Conservation (phyloP, 192 early-diverging fungal genomes). For the Martensiomyces pterosporus region DNA sequence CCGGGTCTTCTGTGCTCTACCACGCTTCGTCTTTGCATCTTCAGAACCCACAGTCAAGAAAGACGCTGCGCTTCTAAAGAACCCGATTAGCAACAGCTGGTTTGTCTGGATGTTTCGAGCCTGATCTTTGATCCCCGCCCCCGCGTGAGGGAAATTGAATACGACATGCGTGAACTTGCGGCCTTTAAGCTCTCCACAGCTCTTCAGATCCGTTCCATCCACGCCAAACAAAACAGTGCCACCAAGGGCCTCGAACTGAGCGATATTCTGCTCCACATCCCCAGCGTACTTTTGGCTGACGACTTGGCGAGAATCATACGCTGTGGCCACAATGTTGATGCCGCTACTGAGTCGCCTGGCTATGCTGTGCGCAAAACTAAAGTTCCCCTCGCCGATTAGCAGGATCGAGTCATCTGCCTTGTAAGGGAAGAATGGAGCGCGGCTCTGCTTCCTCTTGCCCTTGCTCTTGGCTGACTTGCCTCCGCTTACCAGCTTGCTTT, state of each 20-base stretch:
- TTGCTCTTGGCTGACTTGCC: slow-evolving; percentile 3
- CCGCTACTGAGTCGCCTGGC: slow-evolving; percentile 55
- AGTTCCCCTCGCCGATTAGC: slow-evolving; percentile 90
- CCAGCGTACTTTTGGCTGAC: slow-evolving; percentile 73
- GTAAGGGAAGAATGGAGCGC: slow-evolving; percentile 48
- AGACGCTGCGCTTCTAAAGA: slow-evolving; percentile 56
- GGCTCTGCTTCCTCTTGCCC: slow-evolving; percentile 8
- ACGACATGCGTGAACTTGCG: slow-evolving; percentile 75
- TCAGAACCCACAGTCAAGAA: slow-evolving; percentile 49
- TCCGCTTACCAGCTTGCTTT: slow-evolving; percentile 8
- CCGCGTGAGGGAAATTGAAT: slow-evolving; percentile 96
- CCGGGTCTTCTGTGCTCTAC: not conserved
- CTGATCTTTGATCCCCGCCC: slow-evolving; percentile 90
- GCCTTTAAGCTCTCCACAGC: slow-evolving; percentile 53
- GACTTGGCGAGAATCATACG: slow-evolving; percentile 65
- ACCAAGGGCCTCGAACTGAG: slow-evolving; percentile 56
- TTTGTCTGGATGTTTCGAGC: slow-evolving; percentile 77
- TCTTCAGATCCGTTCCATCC: slow-evolving; percentile 70
- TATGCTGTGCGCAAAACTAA: slow-evolving; percentile 80
- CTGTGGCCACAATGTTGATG: slow-evolving; percentile 68
- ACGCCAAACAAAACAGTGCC: slow-evolving; percentile 70
- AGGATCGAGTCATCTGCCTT: slow-evolving; percentile 57
- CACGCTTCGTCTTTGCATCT: not conserved
- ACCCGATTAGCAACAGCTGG: slow-evolving; percentile 62
- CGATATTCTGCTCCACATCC: slow-evolving; percentile 53